Percentiles rank a stretch among this genome's conserved stretches.
Evolutionary conservation across 2,329 filamentous ascomycete species (phyloP).

Genomic region (Paramyrothecium sp.): DNA sequence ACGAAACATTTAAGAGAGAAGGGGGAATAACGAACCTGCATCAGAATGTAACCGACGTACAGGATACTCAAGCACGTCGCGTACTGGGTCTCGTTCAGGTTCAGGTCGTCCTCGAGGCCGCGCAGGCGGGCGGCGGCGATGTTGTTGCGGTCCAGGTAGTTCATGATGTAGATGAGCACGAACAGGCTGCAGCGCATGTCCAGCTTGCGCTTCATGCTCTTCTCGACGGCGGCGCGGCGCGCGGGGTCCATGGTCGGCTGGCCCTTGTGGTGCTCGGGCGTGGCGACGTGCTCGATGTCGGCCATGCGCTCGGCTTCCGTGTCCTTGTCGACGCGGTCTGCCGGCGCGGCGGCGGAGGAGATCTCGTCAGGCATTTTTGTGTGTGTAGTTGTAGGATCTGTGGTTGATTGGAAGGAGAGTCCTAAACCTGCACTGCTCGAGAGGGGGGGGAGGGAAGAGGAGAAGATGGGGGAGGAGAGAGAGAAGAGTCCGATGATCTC

Average conservation of each 20-base stretch:
- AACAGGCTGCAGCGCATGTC: conserved; percentile 65
- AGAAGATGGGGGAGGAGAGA: too few species aligned
- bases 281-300: background rate
- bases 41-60: conserved; percentile 62
- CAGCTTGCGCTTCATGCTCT: conserved; percentile 64
- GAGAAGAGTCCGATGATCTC: background rate
- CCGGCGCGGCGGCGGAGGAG: background rate
- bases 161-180: conserved; percentile 69
- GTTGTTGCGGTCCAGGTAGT: conserved; percentile 66
- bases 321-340: background rate
- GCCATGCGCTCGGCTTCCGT: background rate
- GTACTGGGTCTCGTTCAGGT: conserved; percentile 54
- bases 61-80: conserved; percentile 59
- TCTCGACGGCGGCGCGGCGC: conserved; percentile 54
- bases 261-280: background rate
- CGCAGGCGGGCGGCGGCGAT: conserved; percentile 63
- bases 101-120: conserved; percentile 58
- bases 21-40: conserved; percentile 54
- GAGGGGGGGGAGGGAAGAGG: too few species aligned
- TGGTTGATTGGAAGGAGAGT: background rate
- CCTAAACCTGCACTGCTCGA: too few species aligned
- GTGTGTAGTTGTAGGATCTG: too few species aligned
- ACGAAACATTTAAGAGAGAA: too few species aligned
- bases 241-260: conserved; percentile 33
- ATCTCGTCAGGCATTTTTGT: background rate